Conservation (phyloP, 2,329 filamentous ascomycete species). For the Aspergillus amoenus region DNA sequence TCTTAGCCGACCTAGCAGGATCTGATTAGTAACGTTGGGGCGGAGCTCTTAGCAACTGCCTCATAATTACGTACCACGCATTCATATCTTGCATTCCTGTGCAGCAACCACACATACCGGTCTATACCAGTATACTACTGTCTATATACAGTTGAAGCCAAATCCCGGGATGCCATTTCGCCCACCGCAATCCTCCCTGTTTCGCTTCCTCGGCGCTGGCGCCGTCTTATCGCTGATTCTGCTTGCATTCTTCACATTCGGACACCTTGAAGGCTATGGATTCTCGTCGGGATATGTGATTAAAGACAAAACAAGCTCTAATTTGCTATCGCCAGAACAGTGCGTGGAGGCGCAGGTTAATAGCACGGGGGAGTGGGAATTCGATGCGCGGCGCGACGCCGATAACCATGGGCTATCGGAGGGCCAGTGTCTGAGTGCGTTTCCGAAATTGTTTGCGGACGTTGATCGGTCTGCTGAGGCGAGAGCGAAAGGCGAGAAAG, state of each 20-base stretch:
- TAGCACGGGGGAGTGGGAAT: constrained; percentile 29
- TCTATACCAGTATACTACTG: not conserved
- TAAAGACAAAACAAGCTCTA: too few relatives aligned
- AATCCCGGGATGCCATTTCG: constrained; percentile 11
- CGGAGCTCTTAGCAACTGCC: not conserved
- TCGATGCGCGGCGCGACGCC: constrained; percentile 32
- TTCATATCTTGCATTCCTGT: not conserved
- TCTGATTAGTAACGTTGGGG: not conserved
- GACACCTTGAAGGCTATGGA: constrained; percentile 1
- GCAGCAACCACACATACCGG: not conserved
- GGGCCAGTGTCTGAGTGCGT: constrained; percentile 40
- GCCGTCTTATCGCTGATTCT: constrained; percentile 26
- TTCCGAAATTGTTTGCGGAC: constrained; percentile 41
- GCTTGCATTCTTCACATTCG: constrained; percentile 29
- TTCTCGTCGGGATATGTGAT: too few relatives aligned
- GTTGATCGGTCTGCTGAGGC: constrained; percentile 30
- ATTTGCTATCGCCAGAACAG: not conserved
- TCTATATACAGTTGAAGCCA: not conserved
- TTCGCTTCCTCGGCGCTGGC: constrained; percentile 30
- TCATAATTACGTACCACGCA: not conserved
- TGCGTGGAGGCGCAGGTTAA: not conserved
- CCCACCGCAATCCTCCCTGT: constrained; percentile 18
- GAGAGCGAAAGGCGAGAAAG: constrained; percentile 15
- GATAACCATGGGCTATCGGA: constrained; percentile 38
- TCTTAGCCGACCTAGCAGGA: not conserved